Conservation (phyloP, 139 green algal genomes). For the Volvox africanus region DNA sequence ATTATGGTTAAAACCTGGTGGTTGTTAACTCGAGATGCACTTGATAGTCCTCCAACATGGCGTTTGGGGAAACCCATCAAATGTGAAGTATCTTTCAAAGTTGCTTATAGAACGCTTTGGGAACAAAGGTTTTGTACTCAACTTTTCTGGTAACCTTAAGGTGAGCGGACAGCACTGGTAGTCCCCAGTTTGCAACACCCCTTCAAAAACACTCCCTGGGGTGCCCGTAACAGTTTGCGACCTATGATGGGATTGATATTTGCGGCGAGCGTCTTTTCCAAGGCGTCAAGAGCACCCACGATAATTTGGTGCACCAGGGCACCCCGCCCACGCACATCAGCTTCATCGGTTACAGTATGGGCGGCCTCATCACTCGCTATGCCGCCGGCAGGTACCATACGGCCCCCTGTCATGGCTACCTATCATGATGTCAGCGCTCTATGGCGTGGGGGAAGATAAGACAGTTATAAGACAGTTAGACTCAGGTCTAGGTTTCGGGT, state of each 20-base stretch:
- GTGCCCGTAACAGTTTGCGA: slow-evolving; percentile 11
- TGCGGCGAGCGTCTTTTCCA: slow-evolving; percentile 32
- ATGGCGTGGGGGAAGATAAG: no score
- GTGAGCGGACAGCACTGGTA: background rate
- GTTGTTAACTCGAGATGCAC: background rate
- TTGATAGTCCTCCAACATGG: slow-evolving; percentile 46
- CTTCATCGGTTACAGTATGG: slow-evolving; percentile 52
- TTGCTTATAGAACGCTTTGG: background rate
- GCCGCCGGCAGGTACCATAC: slow-evolving; percentile 21
- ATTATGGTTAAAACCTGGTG: no score
- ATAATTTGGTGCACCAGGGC: background rate
- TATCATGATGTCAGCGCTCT: no score
- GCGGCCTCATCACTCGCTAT: slow-evolving; percentile 49
- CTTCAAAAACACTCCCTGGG: no score
- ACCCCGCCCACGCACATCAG: slow-evolving; percentile 19
- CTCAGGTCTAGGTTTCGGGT: no score
- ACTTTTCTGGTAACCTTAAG: background rate
- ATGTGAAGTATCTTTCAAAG: background rate
- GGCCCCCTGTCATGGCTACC: no score
- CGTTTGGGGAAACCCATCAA: slow-evolving; percentile 39
- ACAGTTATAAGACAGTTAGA: no score
- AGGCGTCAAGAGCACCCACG: background rate
- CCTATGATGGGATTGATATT: slow-evolving; percentile 45
- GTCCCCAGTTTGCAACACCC: no score
- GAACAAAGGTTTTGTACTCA: background rate